Evolutionary conservation across 768 basidiomycete species (phyloP), one percentile per base, ranked within the genome.

Genomic region (Daedaleopsis nitida): DNA sequence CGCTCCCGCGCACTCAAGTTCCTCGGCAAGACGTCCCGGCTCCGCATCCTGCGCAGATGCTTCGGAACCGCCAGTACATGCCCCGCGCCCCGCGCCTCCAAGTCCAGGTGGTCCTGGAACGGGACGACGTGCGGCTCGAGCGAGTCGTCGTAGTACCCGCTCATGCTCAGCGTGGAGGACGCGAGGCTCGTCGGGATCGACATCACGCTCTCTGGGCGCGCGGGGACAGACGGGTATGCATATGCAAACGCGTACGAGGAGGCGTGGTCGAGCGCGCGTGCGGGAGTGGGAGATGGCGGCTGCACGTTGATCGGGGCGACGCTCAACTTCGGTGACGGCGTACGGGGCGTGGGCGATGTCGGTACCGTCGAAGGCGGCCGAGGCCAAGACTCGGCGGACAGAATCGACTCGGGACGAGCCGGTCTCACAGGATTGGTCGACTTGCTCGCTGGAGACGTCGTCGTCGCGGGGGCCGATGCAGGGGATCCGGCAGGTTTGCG

Each of bases 291-390:
- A 0, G 60, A 58, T 13, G 67, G 65, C 13, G 63, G 63, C 19
- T 50, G 34, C 42, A 66, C 27, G 17, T 56, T 47, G 54, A 64
- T 49, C 45, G 63, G 64, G 51, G 47, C 52, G 21, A 42, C 21
- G 38, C 13, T 24, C 9, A 37, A n/a, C 52, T 57, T 54, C 12
- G 64, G 59, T n/a, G 64, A 61, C 5, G 64, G 59, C 11, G 61
- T 64, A 17, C 54, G 52, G 9, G 68, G 17, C 3, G 13, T 17
- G 17, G 39, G 67, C n/a, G 70, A 68, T 17, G 44, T 34, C 0
- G 71, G 71, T 43, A 72, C 59, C 7, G 64, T 63, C 11, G 66
- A 68, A 5, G 71, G 71, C 7, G 71, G 71, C 2, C 45, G 57
- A 12, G 71, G 71, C 71, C 71, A 72, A 13, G 69, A 63, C 27